Base-by-base conservation (phyloP, 73 alveolate genomes). In the Symbiodinium pilosum region DNA sequence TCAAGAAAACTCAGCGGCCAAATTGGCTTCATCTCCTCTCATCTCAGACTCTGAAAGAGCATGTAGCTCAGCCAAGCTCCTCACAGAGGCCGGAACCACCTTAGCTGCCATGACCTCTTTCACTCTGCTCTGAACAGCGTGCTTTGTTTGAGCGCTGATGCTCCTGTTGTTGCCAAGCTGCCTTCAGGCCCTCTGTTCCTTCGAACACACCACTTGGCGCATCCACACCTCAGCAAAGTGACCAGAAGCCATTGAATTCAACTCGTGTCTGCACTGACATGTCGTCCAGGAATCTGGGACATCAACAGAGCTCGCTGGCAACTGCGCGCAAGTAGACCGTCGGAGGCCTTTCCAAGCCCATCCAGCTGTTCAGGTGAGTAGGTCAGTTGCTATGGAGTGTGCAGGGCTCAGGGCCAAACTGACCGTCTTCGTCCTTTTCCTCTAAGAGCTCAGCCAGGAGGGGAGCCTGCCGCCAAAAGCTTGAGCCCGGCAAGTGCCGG, bases 141-240 rank as follows among this genome's bases (percentile, higher is more conserved):
- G 24, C 43, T 71, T 36, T 39, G 89, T 16, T 39, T 7, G 89
- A 39, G 12, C 87, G 20, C 11, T 43, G 34, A 6, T 0, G 18
- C 3, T 12, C 92, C n/a, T n/a, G n/a, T 47, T 9, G 59, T 84
- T 16, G 28, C 87, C 96, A 34, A 36, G 96, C 38, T 28, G 39
- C 87, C 36, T 84, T 91, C 71, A 91, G 87, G 73, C 96, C 96
- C 87, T 91, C 96, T 8, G 96, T 91, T 28, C 88, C 96, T 2
- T 64, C 96, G 64, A 91, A 91, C 32, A 69, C 36, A 34, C 96
- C 96, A 5, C 81, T 64, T 64, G 96, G 96, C 18, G 96, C 40
- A 64, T 91, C 96, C 44, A 91, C 54, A 20, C 96, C 96, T 91
- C 18, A 43, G 56, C 39, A 3, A 5, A 16, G n/a, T n/a, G n/a